Evolutionary conservation across 164 flowering plant genomes (phyloP), one percentile per base, ranked within the genome.

Genomic region (Protea cynaroides): DNA sequence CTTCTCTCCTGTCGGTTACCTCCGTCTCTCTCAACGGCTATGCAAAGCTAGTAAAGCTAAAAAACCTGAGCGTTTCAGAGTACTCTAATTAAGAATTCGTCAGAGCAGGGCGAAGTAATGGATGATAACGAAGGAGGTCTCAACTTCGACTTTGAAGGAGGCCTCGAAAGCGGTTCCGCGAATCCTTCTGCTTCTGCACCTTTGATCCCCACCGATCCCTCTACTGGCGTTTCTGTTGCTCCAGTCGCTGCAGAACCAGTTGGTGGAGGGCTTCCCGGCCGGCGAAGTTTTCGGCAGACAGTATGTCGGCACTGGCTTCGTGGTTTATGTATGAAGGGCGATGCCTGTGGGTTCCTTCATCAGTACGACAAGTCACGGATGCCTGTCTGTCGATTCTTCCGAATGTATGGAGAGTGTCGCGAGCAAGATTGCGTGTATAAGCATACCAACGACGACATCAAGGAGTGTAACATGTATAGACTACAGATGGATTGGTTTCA

Each of bases 241-340:
- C 66, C 76, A 18, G 67, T 69, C 17, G 54, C 61, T 0, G 57
- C 64, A 0, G 65, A 64, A 8, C 51, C 70, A 1, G 68, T 12
- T 10, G 59, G 52, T 6, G 78, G 46, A 0, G 44, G 46, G 51
- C 70, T 49, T 12, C 29, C 61, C 11, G 84, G 85, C 1, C 64
- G 92, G 59, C 69, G 94, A 62, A 95, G 99, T 76, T 95, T 83
- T 79, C 78, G 99, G 68, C 96, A 95, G 84, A 95, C 97, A 11
- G 99, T 95, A 11, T 95, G 99, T 70, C 83, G 99, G 65, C 99
- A 95, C 78, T 95, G 97, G 99, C 86, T 95, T 1, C 84, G 97
- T 11, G 80, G 97, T 46, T 85, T 95, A n/a, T 95, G 99, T 61
- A 95, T 95, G 97, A 95, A 95, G 69, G 99, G 99, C 7, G 99